These are phyloP conservation scores for Umbelopsis sp. DNA, from an alignment of 192 early-diverging fungal genomes.

Conservation along the genomic window DNA sequence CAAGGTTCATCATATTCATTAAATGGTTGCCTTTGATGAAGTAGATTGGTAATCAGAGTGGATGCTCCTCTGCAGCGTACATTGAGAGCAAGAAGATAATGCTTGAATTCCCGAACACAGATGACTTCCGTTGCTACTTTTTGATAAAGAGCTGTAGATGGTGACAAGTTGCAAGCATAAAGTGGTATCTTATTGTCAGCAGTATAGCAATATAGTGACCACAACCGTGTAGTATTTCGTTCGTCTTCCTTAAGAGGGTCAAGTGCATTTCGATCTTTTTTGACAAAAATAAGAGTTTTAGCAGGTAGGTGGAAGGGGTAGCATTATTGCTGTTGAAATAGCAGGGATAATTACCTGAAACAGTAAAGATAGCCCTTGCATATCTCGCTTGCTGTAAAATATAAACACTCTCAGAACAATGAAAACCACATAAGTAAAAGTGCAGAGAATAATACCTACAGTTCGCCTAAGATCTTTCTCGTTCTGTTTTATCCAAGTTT, in stretches of 20 bases:
- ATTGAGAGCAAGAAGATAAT: constrained; percentile 54
- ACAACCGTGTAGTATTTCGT: constrained; percentile 65
- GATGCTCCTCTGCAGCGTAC: constrained; percentile 58
- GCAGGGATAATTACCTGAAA: constrained; percentile 38
- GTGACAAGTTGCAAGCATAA: constrained; percentile 62
- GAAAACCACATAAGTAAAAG: not conserved
- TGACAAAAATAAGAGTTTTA: not conserved
- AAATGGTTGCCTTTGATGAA: constrained; percentile 56
- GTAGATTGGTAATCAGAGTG: constrained; percentile 64
- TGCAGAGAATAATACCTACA: constrained; percentile 9
- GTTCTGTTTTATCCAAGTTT: not conserved
- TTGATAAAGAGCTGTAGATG: constrained; percentile 63
- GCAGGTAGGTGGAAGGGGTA: not conserved
- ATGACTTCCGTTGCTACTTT: constrained; percentile 56
- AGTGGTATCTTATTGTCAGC: constrained; percentile 50
- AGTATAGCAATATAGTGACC: constrained; percentile 65
- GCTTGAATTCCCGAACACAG: constrained; percentile 52
- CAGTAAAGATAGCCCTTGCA: constrained; percentile 51
- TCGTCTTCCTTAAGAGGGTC: constrained; percentile 64
- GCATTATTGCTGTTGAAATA: not conserved
- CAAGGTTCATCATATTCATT: constrained; percentile 61
- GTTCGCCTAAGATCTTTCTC: constrained; percentile 28
- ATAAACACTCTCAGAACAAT: not conserved
- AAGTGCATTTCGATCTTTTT: constrained; percentile 45
- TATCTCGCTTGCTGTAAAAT: constrained; percentile 35